phyloP scores from a whole-genome alignment of 2,329 filamentous ascomycete genomes.

The Didymella segeticola region DNA sequence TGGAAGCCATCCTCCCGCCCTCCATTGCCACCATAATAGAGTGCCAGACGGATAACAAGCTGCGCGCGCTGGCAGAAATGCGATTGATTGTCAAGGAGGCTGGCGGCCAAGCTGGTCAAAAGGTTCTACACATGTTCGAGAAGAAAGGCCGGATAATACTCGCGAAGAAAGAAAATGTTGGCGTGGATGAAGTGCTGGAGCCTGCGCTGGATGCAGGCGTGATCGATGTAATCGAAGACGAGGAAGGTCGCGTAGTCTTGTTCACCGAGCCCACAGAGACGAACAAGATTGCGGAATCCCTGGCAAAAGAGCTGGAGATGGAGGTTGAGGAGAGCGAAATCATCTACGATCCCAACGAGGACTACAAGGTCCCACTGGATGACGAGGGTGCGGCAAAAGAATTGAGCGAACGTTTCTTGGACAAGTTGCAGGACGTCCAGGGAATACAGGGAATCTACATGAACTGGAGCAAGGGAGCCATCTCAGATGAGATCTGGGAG shows the following conservation, averaged over 20 bases:
- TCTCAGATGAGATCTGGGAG: conserved; percentile 49
- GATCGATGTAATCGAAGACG: conserved; percentile 72
- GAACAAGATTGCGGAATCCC: conserved; percentile 66
- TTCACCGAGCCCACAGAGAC: conserved; percentile 73
- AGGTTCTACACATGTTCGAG: conserved; percentile 84
- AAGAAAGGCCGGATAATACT: conserved; percentile 79
- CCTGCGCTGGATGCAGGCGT: conserved; percentile 85
- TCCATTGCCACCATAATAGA: conserved; percentile 81
- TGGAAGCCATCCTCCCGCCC: conserved; percentile 82
- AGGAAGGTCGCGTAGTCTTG: conserved; percentile 73
- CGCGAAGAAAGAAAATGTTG: conserved; percentile 62
- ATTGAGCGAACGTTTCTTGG: conserved; percentile 64
- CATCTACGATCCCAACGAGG: conserved; percentile 82
- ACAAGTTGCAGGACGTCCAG: conserved; percentile 70
- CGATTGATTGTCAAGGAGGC: conserved; percentile 72
- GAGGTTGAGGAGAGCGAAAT: conserved; percentile 79
- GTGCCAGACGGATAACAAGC: conserved; percentile 82
- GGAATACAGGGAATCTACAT: conserved; percentile 82
- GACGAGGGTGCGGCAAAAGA: conserved; percentile 61
- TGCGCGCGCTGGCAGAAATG: conserved; percentile 75
- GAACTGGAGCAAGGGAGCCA: conserved; percentile 61
- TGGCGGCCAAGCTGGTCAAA: conserved; percentile 69
- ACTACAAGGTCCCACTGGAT: conserved; percentile 72
- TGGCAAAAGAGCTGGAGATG: conserved; percentile 69
- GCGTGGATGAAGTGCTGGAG: conserved; percentile 77